Evolutionary conservation across 2,329 filamentous ascomycete genomes (phyloP).

Genomic region (Leptographium flavum): DNA sequence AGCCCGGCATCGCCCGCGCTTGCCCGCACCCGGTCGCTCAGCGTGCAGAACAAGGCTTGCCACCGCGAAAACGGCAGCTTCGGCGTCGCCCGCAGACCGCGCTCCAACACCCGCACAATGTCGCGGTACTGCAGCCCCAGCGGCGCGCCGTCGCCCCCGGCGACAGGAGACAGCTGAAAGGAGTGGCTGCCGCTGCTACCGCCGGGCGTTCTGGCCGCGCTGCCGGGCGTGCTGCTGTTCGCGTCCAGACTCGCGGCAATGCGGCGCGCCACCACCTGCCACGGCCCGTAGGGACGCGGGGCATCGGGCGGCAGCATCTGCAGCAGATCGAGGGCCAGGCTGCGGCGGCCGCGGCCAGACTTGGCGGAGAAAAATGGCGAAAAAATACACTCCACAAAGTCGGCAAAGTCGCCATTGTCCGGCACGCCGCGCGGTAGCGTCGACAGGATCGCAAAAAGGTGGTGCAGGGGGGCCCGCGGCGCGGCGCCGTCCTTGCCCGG

Average conservation of each 20-base stretch:
- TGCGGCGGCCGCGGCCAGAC: constrained; percentile 25
- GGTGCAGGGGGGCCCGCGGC: constrained; percentile 46
- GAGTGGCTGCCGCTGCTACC: neutral
- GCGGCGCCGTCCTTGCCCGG: constrained; percentile 33
- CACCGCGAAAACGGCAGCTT: constrained; percentile 32
- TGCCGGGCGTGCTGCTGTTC: constrained; percentile 1
- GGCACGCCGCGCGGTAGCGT: constrained; percentile 30
- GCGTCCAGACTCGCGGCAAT: constrained; percentile 28
- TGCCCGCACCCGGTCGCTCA: constrained; percentile 40
- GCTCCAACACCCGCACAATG: constrained; percentile 51
- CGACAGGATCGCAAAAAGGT: constrained; percentile 49
- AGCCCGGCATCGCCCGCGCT: constrained; percentile 56
- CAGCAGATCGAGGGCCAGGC: constrained; percentile 36
- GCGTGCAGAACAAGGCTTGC: constrained; percentile 39
- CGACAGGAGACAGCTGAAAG: constrained; percentile 4
- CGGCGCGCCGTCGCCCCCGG: constrained; percentile 23
- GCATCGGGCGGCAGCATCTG: constrained; percentile 31
- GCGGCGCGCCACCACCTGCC: constrained; percentile 35
- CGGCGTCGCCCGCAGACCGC: constrained; percentile 37
- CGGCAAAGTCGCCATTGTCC: constrained; percentile 30
- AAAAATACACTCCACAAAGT: constrained; percentile 36
- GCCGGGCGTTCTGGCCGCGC: neutral
- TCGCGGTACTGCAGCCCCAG: constrained; percentile 57
- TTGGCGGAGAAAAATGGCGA: constrained; percentile 44
- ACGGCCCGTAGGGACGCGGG: constrained; percentile 32